phyloP scores from a whole-genome alignment of 352 stramenopile species.

The Globisporangium cylindrosporum region DNA sequence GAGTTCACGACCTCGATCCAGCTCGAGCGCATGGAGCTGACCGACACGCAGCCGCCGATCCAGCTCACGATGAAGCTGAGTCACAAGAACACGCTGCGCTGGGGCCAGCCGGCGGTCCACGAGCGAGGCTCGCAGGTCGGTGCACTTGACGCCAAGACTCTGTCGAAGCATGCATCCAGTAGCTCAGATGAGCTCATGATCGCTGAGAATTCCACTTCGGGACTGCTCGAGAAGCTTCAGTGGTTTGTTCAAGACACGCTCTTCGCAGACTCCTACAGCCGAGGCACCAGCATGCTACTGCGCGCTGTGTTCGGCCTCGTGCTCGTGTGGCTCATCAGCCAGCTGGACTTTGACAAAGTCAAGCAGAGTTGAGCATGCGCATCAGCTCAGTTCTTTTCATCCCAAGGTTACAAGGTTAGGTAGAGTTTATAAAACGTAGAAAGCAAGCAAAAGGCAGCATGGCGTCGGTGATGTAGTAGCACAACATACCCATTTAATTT shows the following conservation, averaged over 20 bases:
- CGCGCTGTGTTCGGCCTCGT: conserved; percentile 30
- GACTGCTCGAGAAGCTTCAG: conserved; percentile 18
- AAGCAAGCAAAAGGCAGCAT: conserved; percentile 1
- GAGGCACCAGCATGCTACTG: conserved; percentile 29
- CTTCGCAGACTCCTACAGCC: conserved; percentile 1
- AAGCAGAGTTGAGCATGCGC: not conserved
- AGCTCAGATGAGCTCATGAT: not conserved
- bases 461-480: not conserved
- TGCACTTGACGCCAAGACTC: not conserved
- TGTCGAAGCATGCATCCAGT: not conserved
- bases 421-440: not conserved
- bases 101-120: not conserved
- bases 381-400: not conserved
- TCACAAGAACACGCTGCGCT: conserved; percentile 12
- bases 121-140: conserved; percentile 1
- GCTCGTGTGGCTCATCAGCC: conserved; percentile 39
- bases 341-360: conserved; percentile 21
- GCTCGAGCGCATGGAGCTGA: conserved; percentile 42
- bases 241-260: conserved; percentile 31
- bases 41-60: conserved; percentile 24
- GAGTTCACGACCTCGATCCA: conserved; percentile 44
- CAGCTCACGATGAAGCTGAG: conserved; percentile 29
- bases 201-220: not conserved
- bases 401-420: not conserved
- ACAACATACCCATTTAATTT: not conserved